Percentiles rank a stretch among this genome's conserved stretches.
These are phyloP conservation scores for Cytauxzoon felis DNA, from an alignment of 169 alveolate species.

Conservation along the genomic window DNA sequence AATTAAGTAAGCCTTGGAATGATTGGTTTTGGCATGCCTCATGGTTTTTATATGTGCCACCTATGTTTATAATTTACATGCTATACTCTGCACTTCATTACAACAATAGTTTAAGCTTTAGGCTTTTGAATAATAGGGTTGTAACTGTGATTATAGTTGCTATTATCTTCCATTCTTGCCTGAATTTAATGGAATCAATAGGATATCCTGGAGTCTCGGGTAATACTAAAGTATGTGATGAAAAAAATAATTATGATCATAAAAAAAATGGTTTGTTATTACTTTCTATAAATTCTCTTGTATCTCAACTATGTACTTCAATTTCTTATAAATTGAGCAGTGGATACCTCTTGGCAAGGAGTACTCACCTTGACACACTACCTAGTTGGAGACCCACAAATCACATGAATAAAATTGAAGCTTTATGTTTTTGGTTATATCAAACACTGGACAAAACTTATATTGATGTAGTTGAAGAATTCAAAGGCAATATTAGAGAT, in stretches of 20 bases:
- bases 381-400: too few species aligned
- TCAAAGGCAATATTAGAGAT: neutral
- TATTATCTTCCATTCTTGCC: neutral
- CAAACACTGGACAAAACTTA: neutral
- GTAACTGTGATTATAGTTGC: neutral
- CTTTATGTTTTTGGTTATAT: neutral
- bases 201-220: constrained; percentile 6
- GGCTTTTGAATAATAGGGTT: neutral
- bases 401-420: neutral
- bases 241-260: neutral
- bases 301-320: neutral
- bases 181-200: neutral
- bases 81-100: neutral
- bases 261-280: neutral
- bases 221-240: constrained; percentile 1
- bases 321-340: constrained; percentile 1
- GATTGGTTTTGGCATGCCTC: constrained; percentile 9
- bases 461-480: constrained; percentile 1
- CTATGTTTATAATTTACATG: neutral
- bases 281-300: neutral
- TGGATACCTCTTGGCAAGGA: constrained; percentile 3
- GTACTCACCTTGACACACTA: too few species aligned
- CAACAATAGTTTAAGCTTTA: neutral
- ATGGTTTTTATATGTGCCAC: constrained; percentile 6
- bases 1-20: constrained; percentile 24